These are phyloP conservation scores for Leucocoprinus sp. DNA, from an alignment of 768 basidiomycete genomes.

Conservation along the genomic window DNA sequence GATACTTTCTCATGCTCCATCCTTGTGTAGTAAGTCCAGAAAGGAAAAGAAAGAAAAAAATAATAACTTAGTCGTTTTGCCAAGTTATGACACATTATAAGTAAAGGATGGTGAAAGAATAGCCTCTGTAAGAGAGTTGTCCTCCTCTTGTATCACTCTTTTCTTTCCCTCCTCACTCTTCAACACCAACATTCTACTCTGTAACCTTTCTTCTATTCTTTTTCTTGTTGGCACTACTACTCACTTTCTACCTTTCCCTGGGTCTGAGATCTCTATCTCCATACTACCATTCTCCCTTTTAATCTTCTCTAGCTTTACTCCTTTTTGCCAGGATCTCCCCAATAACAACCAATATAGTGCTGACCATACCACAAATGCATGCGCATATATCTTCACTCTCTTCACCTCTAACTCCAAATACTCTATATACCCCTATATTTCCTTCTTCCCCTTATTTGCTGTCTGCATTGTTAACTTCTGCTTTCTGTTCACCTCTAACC, in stretches of 20 bases:
- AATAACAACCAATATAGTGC: slow-evolving; percentile 16
- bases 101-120: not conserved
- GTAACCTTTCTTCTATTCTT: not conserved
- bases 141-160: not conserved
- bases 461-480: slow-evolving; percentile 17
- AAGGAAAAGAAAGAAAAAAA: too few species aligned
- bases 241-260: not conserved
- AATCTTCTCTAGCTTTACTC: slow-evolving; percentile 11
- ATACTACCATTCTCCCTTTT: slow-evolving; percentile 1
- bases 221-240: slow-evolving; percentile 1
- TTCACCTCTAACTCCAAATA: slow-evolving; percentile 12
- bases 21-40: too few species aligned
- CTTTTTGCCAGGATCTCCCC: slow-evolving; percentile 16
- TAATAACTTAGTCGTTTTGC: too few species aligned
- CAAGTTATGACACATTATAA: too few species aligned
- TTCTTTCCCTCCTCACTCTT: not conserved
- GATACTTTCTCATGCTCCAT: too few species aligned
- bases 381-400: slow-evolving; percentile 16
- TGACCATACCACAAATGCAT: slow-evolving; percentile 16
- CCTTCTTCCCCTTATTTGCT: slow-evolving; percentile 14
- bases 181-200: not conserved
- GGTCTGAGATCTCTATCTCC: not conserved
- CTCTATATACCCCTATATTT: slow-evolving; percentile 13
- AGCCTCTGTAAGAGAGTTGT: not conserved
- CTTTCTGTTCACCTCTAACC: slow-evolving; percentile 12